Evolutionary conservation across 2,329 filamentous ascomycete genomes (phyloP).

Genomic region (Paraconiothyrium brasiliense): DNA sequence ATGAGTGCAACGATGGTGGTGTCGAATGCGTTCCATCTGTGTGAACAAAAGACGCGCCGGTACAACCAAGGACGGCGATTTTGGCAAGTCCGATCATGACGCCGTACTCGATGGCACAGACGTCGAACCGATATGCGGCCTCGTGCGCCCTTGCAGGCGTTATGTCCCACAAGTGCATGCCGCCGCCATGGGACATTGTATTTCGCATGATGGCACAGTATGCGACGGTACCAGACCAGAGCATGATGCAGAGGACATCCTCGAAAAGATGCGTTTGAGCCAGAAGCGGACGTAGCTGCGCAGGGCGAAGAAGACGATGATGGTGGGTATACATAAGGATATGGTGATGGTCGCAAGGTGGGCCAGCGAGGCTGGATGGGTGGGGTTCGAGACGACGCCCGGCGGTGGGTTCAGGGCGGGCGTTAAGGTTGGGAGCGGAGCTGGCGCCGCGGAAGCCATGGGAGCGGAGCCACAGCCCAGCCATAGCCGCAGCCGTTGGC

Average conservation of each 20-base stretch:
- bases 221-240: neutral
- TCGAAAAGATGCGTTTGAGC: slow-evolving; percentile 3
- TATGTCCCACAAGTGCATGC: slow-evolving; percentile 24
- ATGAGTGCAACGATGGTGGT: slow-evolving; percentile 20
- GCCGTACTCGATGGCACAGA: slow-evolving; percentile 21
- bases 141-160: neutral
- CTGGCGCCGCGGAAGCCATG: slow-evolving; percentile 1
- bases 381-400: slow-evolving; percentile 20
- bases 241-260: neutral
- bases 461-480: neutral
- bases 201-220: slow-evolving; percentile 16
- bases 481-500: too few relatives aligned
- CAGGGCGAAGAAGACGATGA: slow-evolving; percentile 16
- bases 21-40: slow-evolving; percentile 20
- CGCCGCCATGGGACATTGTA: slow-evolving; percentile 20
- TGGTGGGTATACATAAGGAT: slow-evolving; percentile 17
- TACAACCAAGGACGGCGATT: slow-evolving; percentile 25
- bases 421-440: slow-evolving; percentile 16
- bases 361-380: slow-evolving; percentile 18
- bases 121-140: slow-evolving; percentile 25
- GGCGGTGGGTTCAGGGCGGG: slow-evolving; percentile 22
- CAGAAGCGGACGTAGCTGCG: slow-evolving; percentile 3
- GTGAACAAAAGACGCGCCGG: slow-evolving; percentile 23
- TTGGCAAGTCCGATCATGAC: slow-evolving; percentile 25
- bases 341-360: slow-evolving; percentile 13